Base-by-base conservation (phyloP, 2,329 filamentous ascomycete genomes). In the Hypomyces rosellus region DNA sequence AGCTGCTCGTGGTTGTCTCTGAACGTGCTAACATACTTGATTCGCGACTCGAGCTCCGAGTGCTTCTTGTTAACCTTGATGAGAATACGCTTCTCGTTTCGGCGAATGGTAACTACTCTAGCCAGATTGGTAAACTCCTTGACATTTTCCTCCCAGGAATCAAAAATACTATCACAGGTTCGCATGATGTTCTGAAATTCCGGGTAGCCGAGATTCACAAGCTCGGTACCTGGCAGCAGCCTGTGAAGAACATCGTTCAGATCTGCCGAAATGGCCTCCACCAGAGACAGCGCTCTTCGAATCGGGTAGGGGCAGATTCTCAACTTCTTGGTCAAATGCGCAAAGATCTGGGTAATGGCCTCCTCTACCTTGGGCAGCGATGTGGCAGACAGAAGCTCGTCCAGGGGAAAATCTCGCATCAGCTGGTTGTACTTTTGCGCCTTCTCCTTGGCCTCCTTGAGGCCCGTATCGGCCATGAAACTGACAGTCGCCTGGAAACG, bases 361-460 rank as follows among this genome's bases (percentile, higher is more conserved):
- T 97, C 91, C 62, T 93, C 84, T 3, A 95, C 84, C 69, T 96
- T 96, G 61, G 84, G 76, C 41, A 99, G 71, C 1, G 91, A 92
- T 0, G 91, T 95, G 1, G 93, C 91, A 14, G 93, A 96, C 15
- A 96, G 79, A 25, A 99, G 74, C 67, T 99, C 93, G 64, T 97
- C 92, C 34, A 99, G 76, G 0, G 93, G 93, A 57, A 99, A 97
- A 66, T 99, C 95, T 55, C 93, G 86, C 89, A 99, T 97, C 20
- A 99, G 80, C 71, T 95, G 89, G 66, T 99, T 99, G 76, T 97
- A 99, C 69, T 96, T 96, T 68, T 96, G 89, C 43, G 99, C 95
- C 65, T 88, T 87, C 55, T 99, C 93, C 67, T 91, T 93, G 20
- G 90, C 90, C 69, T 99, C 93, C 68, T 95, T 96, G 65, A 99